These are phyloP conservation scores for Apiotrichum domesticum DNA, from an alignment of 1,284 basidiomycete genomes.

Conservation along the genomic window DNA sequence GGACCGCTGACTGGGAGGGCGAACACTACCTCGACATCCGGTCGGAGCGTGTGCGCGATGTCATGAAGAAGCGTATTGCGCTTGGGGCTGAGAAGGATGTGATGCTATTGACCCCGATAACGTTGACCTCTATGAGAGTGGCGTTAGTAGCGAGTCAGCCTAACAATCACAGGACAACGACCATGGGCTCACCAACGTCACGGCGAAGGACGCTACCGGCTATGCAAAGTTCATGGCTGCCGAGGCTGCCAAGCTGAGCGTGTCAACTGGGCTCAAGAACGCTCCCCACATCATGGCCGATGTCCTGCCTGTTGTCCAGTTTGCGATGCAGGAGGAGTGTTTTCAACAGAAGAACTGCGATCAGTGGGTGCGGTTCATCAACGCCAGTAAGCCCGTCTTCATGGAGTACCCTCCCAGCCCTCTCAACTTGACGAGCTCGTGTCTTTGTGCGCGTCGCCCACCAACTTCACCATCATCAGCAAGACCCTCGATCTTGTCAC, in stretches of 20 bases:
- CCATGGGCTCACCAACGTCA: conserved; percentile 1
- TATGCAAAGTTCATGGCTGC: conserved; percentile 32
- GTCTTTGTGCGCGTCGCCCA: not conserved
- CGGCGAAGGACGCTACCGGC: conserved; percentile 26
- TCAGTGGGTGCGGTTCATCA: conserved; percentile 22
- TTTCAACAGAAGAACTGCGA: conserved; percentile 23
- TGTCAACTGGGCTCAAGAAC: conserved; percentile 37
- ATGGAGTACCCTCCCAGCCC: conserved; percentile 23
- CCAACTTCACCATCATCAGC: conserved; percentile 2
- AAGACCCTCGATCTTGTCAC: conserved; percentile 6
- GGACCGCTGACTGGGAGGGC: conserved; percentile 1
- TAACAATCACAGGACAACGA: conserved; percentile 2
- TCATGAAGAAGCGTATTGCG: conserved; percentile 22
- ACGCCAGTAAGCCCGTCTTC: conserved; percentile 28
- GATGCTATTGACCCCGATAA: conserved; percentile 45
- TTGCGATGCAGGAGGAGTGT: conserved; percentile 11
- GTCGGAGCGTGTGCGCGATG: not conserved
- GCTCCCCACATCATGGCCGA: conserved; percentile 12
- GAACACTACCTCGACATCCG: conserved; percentile 4
- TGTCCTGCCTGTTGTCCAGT: not conserved
- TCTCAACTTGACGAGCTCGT: not conserved
- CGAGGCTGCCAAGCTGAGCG: conserved; percentile 16
- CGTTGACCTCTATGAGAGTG: conserved; percentile 28
- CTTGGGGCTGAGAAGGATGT: conserved; percentile 34
- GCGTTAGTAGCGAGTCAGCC: not conserved